Evolutionary conservation across 1,284 basidiomycete species (phyloP).

Genomic region (Ceratobasidium sp.): DNA sequence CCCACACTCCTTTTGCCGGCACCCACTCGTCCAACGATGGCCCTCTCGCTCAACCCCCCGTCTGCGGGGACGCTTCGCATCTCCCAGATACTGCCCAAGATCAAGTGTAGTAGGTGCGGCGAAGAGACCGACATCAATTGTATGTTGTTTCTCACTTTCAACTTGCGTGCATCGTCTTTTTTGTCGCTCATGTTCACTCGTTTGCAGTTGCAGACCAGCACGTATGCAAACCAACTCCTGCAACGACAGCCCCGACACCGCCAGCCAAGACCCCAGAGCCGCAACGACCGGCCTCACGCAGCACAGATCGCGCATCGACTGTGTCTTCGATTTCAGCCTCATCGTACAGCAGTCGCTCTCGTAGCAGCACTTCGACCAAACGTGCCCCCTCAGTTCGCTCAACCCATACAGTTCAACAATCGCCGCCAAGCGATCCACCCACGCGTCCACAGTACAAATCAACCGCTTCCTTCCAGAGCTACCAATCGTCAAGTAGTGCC

Average conservation of each 20-base stretch:
- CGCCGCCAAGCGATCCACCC: constrained; percentile 1
- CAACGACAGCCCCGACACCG: constrained; percentile 56
- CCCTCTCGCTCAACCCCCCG: constrained; percentile 49
- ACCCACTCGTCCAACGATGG: constrained; percentile 36
- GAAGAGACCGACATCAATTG: constrained; percentile 41
- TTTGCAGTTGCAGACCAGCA: constrained; percentile 58
- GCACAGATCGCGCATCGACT: constrained; percentile 31
- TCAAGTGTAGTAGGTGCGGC: constrained; percentile 83
- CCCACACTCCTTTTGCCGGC: constrained; percentile 51
- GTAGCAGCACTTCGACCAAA: constrained; percentile 41
- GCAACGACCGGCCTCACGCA: constrained; percentile 45
- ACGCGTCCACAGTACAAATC: constrained; percentile 31
- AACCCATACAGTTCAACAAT: constrained; percentile 35
- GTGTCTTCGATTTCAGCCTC: constrained; percentile 23
- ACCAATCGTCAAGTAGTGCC: constrained; percentile 27
- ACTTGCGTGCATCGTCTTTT: constrained; percentile 69
- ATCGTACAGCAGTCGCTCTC: constrained; percentile 32
- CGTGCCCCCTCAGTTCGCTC: constrained; percentile 29
- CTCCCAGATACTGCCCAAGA: constrained; percentile 80
- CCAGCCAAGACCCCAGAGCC: constrained; percentile 50
- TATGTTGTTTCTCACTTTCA: constrained; percentile 44
- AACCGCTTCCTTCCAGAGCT: constrained; percentile 28
- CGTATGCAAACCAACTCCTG: constrained; percentile 50
- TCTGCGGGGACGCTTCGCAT: constrained; percentile 57
- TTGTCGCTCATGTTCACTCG: constrained; percentile 75